phyloP scores from a whole-genome alignment of 202 grass and related monocot genomes.

The Setaria viridis region DNA sequence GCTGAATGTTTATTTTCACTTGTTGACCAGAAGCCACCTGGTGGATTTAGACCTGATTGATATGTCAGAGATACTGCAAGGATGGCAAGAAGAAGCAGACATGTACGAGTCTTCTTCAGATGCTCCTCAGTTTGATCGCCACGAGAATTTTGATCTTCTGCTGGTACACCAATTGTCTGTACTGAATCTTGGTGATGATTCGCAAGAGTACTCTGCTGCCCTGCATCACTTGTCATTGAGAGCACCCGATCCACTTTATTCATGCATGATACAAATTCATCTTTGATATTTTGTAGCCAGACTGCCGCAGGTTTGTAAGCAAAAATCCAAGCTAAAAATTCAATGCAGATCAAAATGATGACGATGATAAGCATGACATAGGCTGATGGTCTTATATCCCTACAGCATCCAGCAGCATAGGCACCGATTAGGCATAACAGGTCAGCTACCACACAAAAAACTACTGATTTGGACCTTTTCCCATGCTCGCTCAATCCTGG shows the following conservation, averaged over 20 bases:
- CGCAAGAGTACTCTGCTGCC: not conserved
- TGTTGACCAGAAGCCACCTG: slow-evolving; percentile 57
- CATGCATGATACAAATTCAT: too few relatives aligned
- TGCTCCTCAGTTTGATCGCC: not conserved
- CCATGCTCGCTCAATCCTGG: slow-evolving; percentile 37
- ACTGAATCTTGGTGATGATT: not conserved
- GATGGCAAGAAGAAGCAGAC: slow-evolving; percentile 53
- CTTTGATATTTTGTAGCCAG: not conserved
- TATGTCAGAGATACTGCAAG: slow-evolving; percentile 55
- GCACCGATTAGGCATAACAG: slow-evolving; percentile 29
- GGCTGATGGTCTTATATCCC: slow-evolving; percentile 38
- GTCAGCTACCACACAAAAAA: slow-evolving; percentile 48
- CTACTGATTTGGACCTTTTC: slow-evolving; percentile 48
- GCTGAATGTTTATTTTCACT: not conserved
- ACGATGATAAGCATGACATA: slow-evolving; percentile 40
- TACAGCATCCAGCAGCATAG: slow-evolving; percentile 49
- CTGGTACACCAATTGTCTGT: not conserved
- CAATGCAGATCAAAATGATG: slow-evolving; percentile 37
- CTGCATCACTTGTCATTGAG: too few relatives aligned
- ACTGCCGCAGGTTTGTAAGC: not conserved
- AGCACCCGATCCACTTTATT: too few relatives aligned
- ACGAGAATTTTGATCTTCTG: not conserved
- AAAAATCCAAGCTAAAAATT: slow-evolving; percentile 7
- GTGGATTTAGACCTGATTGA: slow-evolving; percentile 57
- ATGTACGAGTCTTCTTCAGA: slow-evolving; percentile 42